Percentiles rank a stretch among this genome's conserved stretches.
Evolutionary conservation across 164 flowering plant species (phyloP).

Genomic region (Tinospora cordifolia): DNA sequence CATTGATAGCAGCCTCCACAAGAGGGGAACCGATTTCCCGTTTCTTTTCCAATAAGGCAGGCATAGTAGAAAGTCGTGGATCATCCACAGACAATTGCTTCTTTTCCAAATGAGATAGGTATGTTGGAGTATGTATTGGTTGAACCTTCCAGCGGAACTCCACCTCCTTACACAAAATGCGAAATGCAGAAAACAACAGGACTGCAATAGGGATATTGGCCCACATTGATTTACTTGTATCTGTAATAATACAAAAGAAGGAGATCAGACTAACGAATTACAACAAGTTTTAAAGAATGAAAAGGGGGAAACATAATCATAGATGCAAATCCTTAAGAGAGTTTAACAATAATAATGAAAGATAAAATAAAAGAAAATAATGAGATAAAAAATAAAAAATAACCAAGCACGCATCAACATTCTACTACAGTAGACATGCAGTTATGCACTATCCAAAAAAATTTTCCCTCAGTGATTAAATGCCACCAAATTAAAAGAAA

Average conservation of each 20-base stretch:
- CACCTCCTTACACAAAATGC: conserved; percentile 53
- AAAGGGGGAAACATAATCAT: not conserved
- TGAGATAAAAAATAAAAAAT: too few relatives aligned
- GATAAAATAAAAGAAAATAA: too few relatives aligned
- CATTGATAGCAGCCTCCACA: conserved; percentile 75
- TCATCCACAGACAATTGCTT: conserved; percentile 73
- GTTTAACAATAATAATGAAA: too few relatives aligned
- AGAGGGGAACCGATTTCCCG: conserved; percentile 78
- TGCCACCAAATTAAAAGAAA: too few relatives aligned
- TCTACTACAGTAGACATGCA: not conserved
- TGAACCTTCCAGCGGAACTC: conserved; percentile 63
- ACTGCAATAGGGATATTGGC: conserved; percentile 79
- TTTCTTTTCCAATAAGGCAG: conserved; percentile 55
- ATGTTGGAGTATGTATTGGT: conserved; percentile 32
- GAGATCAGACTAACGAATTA: not conserved
- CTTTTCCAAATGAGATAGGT: conserved; percentile 67
- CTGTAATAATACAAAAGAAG: conserved; percentile 34
- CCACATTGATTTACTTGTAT: conserved; percentile 95
- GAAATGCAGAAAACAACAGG: conserved; percentile 49
- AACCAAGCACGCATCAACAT: too few relatives aligned
- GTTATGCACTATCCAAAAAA: not conserved
- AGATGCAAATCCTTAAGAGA: not conserved
- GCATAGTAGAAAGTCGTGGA: conserved; percentile 51
- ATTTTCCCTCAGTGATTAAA: not conserved
- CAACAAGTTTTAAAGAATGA: not conserved